Evolutionary conservation across 805 yeast species (phyloP).

Genomic region (Kodamaea laetipori): DNA sequence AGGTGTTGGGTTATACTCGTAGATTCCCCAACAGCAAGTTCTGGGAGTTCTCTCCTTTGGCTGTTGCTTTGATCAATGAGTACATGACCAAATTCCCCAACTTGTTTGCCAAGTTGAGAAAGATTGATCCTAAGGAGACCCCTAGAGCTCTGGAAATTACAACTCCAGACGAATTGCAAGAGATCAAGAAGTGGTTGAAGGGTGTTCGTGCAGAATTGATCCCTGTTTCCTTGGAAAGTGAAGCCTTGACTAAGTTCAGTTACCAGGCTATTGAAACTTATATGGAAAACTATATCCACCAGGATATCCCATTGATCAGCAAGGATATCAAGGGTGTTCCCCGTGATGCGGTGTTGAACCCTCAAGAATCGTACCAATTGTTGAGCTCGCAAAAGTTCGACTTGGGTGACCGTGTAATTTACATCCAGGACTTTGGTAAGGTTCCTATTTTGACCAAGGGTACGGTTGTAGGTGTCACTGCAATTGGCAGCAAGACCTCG

Average conservation of each 20-base stretch:
- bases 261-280: slow-evolving; percentile 68
- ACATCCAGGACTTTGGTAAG: slow-evolving; percentile 83
- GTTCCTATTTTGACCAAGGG: slow-evolving; percentile 88
- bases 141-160: slow-evolving; percentile 41
- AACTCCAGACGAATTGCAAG: slow-evolving; percentile 47
- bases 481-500: slow-evolving; percentile 61
- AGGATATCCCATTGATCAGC: slow-evolving; percentile 44
- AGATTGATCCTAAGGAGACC: slow-evolving; percentile 28
- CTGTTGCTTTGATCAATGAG: slow-evolving; percentile 62
- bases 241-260: slow-evolving; percentile 68
- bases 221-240: slow-evolving; percentile 74
- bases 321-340: slow-evolving; percentile 81
- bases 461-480: slow-evolving; percentile 71
- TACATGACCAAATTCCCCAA: slow-evolving; percentile 65
- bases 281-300: slow-evolving; percentile 49
- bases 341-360: slow-evolving; percentile 75
- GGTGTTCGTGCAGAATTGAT: slow-evolving; percentile 50
- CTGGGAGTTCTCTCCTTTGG: slow-evolving; percentile 85
- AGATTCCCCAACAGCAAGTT: slow-evolving; percentile 51
- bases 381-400: slow-evolving; percentile 75
- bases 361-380: slow-evolving; percentile 68
- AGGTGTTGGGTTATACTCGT: slow-evolving; percentile 85
- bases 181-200: slow-evolving; percentile 50
- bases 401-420: slow-evolving; percentile 88
- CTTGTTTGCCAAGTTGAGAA: slow-evolving; percentile 48